phyloP scores from a whole-genome alignment of 83 land plant species.

The Thuja plicata region DNA sequence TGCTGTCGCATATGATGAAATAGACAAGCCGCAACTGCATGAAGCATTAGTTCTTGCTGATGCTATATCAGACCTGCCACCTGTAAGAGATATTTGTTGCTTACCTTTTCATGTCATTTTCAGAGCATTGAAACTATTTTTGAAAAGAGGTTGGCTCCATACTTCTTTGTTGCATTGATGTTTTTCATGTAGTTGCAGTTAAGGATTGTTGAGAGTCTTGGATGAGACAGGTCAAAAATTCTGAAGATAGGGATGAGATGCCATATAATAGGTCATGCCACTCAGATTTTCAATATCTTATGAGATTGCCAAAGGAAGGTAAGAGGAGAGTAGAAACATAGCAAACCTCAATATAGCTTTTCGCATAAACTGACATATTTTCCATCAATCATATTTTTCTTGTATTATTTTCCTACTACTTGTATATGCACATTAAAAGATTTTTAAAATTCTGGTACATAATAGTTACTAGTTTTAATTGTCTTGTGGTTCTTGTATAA shows the following conservation, averaged over 20 bases:
- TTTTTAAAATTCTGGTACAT: neutral
- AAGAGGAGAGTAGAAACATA: neutral
- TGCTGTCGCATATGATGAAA: slow-evolving; percentile 81
- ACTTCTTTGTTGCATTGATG: neutral
- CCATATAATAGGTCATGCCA: slow-evolving; percentile 37
- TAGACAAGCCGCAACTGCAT: slow-evolving; percentile 35
- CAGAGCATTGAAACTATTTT: neutral
- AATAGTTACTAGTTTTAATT: neutral
- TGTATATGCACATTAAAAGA: neutral
- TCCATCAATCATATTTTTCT: neutral
- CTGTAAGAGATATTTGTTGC: slow-evolving; percentile 27
- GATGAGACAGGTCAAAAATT: slow-evolving; percentile 51
- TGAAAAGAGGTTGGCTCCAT: neutral
- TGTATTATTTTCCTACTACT: neutral
- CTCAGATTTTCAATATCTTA: slow-evolving; percentile 64
- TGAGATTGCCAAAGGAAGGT: slow-evolving; percentile 52
- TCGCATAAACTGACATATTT: neutral
- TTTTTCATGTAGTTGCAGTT: neutral
- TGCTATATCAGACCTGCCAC: slow-evolving; percentile 90
- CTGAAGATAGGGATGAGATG: slow-evolving; percentile 62
- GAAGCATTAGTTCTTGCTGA: slow-evolving; percentile 67
- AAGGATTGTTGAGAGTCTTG: neutral
- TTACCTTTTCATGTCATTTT: neutral
- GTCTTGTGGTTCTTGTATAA: neutral
- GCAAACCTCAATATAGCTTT: neutral